Evolutionary conservation across 2,329 filamentous ascomycete species (phyloP).

Genomic region (Pochonia chlamydosporia): DNA sequence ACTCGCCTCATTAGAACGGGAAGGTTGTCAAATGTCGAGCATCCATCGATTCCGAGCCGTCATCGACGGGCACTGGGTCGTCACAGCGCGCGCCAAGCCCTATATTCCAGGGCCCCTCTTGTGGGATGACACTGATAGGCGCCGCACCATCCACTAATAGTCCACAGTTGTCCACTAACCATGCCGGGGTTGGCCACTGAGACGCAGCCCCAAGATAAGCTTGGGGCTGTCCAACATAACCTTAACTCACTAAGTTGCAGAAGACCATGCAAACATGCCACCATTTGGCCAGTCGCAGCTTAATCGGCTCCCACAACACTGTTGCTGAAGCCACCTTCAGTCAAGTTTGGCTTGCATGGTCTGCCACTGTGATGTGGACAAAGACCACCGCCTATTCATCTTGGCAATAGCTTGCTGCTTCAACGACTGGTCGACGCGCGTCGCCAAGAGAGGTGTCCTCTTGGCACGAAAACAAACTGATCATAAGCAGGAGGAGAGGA

Average conservation of each 20-base stretch:
- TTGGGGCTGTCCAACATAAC: neutral
- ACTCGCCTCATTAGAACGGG: no score
- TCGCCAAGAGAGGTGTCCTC: slow-evolving; percentile 1
- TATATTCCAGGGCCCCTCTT: neutral
- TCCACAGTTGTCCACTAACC: neutral
- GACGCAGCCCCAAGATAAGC: neutral
- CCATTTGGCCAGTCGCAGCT: no score
- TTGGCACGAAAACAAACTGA: neutral
- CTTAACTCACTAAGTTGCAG: neutral
- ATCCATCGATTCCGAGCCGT: no score
- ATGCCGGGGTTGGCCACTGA: neutral
- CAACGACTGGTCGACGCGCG: slow-evolving; percentile 4
- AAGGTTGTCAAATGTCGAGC: no score
- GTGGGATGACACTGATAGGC: neutral
- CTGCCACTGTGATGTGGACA: neutral
- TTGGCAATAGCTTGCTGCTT: neutral
- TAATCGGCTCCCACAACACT: no score
- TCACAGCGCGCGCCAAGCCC: neutral
- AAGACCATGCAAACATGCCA: no score
- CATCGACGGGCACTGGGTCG: no score
- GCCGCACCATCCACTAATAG: neutral
- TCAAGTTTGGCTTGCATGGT: neutral
- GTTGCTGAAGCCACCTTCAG: no score
- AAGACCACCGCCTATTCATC: neutral
- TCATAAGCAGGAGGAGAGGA: neutral